These are phyloP conservation scores for Collariella sp. DNA, from an alignment of 495 filamentous ascomycete genomes.

Conservation along the genomic window DNA sequence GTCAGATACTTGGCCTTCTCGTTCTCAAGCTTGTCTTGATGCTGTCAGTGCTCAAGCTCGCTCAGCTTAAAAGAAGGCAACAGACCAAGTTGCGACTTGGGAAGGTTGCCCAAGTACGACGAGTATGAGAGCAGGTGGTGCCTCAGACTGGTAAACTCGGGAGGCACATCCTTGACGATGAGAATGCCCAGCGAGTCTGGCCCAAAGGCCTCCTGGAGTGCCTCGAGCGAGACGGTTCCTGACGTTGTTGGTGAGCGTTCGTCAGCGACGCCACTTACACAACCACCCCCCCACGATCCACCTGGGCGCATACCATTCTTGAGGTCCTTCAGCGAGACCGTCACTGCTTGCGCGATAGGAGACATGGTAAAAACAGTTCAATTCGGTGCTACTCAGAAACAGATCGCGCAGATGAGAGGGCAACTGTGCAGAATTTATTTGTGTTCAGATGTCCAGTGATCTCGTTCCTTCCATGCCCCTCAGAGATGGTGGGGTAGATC, in stretches of 20 bases:
- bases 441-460: conserved; percentile 1
- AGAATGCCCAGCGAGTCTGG: conserved; percentile 88
- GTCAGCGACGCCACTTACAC: conserved; percentile 15
- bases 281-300: neutral
- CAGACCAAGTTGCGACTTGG: conserved; percentile 62
- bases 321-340: conserved; percentile 44
- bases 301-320: conserved; percentile 36
- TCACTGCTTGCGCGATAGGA: conserved; percentile 38
- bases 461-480: neutral
- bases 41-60: conserved; percentile 12
- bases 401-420: neutral
- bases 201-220: conserved; percentile 79
- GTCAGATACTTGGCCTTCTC: conserved; percentile 55
- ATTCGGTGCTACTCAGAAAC: neutral
- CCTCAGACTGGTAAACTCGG: conserved; percentile 59
- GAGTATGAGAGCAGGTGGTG: conserved; percentile 72
- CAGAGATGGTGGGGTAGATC: conserved; percentile 8
- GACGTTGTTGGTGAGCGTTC: neutral
- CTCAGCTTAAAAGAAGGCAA: neutral
- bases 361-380: conserved; percentile 27
- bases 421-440: neutral
- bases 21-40: conserved; percentile 52
- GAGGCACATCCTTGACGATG: conserved; percentile 74
- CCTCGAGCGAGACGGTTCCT: conserved; percentile 62
- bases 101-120: conserved; percentile 80